Conservation (phyloP, 208 protist genomes). For the Porcisia deanei region DNA sequence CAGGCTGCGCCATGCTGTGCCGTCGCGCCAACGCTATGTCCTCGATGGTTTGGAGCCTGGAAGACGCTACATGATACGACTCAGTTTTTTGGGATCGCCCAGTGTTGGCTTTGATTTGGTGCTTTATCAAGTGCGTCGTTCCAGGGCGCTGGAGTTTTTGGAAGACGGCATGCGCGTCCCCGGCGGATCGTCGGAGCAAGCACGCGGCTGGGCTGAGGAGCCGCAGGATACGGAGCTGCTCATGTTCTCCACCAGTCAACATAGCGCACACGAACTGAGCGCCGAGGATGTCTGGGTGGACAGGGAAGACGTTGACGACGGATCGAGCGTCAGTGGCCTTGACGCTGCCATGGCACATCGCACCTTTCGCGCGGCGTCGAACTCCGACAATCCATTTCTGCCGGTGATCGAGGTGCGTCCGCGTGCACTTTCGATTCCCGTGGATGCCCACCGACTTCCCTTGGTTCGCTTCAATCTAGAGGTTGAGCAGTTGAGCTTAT, state of each 20-base stretch:
- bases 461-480: constrained; percentile 35
- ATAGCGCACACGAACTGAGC: constrained; percentile 22
- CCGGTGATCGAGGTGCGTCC: constrained; percentile 41
- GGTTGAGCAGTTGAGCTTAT: constrained; percentile 22
- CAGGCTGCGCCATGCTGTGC: neutral
- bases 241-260: constrained; percentile 21
- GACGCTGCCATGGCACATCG: neutral
- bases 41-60: constrained; percentile 20
- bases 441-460: constrained; percentile 25
- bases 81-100: constrained; percentile 46
- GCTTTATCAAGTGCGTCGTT: constrained; percentile 33
- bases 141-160: neutral
- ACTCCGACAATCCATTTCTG: constrained; percentile 8
- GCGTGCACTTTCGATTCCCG: constrained; percentile 17
- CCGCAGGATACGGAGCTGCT: constrained; percentile 49
- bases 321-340: neutral
- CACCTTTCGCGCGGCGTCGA: neutral
- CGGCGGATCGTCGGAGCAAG: neutral
- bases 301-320: constrained; percentile 4
- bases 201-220: neutral
- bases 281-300: constrained; percentile 25
- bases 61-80: constrained; percentile 34
- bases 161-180: too few relatives aligned
- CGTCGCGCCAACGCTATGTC: constrained; percentile 36
- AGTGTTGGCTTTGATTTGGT: constrained; percentile 44